Percentiles rank a stretch among this genome's conserved stretches.
Evolutionary conservation across 306 rosid species (phyloP).

Genomic region (Quercus robur): DNA sequence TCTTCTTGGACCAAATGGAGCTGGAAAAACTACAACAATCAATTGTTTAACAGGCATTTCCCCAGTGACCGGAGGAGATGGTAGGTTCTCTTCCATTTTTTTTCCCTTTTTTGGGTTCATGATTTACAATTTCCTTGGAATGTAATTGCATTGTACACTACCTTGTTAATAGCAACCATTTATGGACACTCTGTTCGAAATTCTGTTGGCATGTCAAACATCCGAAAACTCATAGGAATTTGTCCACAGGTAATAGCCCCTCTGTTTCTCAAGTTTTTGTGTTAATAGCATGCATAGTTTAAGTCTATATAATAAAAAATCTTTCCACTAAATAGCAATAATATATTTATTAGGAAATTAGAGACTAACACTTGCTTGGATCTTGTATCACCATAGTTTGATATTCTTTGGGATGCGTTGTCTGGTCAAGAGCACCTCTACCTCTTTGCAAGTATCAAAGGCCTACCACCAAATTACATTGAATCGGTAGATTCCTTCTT

Average conservation of each 20-base stretch:
- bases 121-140: not conserved
- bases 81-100: conserved; percentile 28
- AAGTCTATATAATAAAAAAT: not conserved
- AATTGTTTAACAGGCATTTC: conserved; percentile 84
- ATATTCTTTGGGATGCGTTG: conserved; percentile 84
- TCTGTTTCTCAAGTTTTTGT: conserved; percentile 10
- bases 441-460: conserved; percentile 80
- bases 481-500: conserved; percentile 39
- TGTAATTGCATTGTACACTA: conserved; percentile 12
- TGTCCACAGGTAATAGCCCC: conserved; percentile 80
- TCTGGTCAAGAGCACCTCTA: conserved; percentile 82
- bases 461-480: conserved; percentile 59
- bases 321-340: conserved; percentile 5
- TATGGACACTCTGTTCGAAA: conserved; percentile 70
- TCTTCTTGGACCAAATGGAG: conserved; percentile 94
- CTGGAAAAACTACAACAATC: conserved; percentile 87
- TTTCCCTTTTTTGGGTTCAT: not conserved
- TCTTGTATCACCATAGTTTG: conserved; percentile 51
- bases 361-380: conserved; percentile 7
- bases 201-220: conserved; percentile 72
- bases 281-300: not conserved
- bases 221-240: conserved; percentile 72
- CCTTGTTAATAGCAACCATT: conserved; percentile 52
- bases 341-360: not conserved
- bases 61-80: conserved; percentile 79